phyloP scores from a whole-genome alignment of 495 filamentous ascomycete species.

The Aspergillus heteromorphus region DNA sequence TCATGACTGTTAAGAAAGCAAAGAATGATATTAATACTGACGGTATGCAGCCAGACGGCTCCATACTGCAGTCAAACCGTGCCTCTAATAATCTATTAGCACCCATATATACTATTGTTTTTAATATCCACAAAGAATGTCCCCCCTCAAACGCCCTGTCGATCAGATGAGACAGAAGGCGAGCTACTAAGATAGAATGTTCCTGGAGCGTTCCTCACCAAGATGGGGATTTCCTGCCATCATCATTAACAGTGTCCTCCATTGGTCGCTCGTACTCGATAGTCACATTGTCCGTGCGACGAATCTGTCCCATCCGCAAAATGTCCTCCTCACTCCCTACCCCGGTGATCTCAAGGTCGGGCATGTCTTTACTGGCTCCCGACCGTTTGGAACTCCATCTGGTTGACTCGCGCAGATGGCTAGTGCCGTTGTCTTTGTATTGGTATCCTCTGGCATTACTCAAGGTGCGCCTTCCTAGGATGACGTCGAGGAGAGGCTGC shows the following conservation, averaged over 20 bases:
- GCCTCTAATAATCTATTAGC: too few relatives aligned
- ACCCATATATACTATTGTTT: too few relatives aligned
- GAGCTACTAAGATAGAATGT: too few relatives aligned
- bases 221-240: background rate
- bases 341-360: slow-evolving; percentile 5
- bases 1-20: background rate
- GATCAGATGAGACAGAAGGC: too few relatives aligned
- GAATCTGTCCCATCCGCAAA: slow-evolving; percentile 9
- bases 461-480: slow-evolving; percentile 16
- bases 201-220: too few relatives aligned
- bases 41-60: too few relatives aligned
- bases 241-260: background rate
- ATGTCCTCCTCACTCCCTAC: slow-evolving; percentile 15
- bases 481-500: slow-evolving; percentile 34
- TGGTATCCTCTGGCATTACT: slow-evolving; percentile 3
- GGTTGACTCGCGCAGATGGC: background rate
- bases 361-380: background rate
- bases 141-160: too few relatives aligned
- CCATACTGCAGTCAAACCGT: too few relatives aligned
- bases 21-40: background rate
- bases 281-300: slow-evolving; percentile 17
- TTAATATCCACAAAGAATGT: too few relatives aligned
- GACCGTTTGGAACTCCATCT: background rate
- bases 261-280: slow-evolving; percentile 13
- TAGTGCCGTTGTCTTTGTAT: slow-evolving; percentile 3